Percentiles rank a stretch among this genome's conserved stretches.
Conservation (phyloP, 345 rosid species). For the Rhodamnia argentea region DNA sequence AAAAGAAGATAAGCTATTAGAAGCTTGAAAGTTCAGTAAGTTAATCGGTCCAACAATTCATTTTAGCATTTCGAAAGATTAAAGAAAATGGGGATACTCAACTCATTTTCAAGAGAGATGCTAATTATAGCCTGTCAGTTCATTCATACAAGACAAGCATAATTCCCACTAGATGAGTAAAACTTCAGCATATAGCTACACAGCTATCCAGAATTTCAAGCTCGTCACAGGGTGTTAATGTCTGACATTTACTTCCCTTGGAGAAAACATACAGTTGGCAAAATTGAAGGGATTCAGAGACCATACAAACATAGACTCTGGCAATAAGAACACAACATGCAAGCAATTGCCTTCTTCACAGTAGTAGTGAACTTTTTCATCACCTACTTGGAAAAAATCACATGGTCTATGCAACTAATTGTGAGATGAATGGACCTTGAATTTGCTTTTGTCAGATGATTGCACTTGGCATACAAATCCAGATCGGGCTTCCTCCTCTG, state of each 20-base stretch:
- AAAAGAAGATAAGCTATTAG: background rate
- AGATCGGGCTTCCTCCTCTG: conserved; percentile 84
- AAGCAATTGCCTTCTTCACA: background rate
- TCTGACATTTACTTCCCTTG: background rate
- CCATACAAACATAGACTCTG: background rate
- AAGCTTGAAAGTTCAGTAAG: background rate
- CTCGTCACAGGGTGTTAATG: background rate
- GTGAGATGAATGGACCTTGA: conserved; percentile 49
- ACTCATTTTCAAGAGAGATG: background rate
- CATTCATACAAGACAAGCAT: background rate
- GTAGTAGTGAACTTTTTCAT: background rate
- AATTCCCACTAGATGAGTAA: background rate
- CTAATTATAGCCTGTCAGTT: no score
- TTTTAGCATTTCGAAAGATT: background rate
- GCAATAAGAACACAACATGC: background rate
- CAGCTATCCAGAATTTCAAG: background rate
- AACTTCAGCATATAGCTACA: background rate
- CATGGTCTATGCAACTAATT: background rate
- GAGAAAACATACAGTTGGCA: background rate
- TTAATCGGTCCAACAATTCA: background rate
- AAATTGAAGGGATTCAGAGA: background rate
- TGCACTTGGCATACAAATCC: conserved; percentile 90
- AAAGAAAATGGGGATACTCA: background rate
- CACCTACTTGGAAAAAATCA: background rate
- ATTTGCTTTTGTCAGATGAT: conserved; percentile 95